Evolutionary conservation across 192 early-diverging fungal genomes (phyloP).

Genomic region (Kappamyces sp.): DNA sequence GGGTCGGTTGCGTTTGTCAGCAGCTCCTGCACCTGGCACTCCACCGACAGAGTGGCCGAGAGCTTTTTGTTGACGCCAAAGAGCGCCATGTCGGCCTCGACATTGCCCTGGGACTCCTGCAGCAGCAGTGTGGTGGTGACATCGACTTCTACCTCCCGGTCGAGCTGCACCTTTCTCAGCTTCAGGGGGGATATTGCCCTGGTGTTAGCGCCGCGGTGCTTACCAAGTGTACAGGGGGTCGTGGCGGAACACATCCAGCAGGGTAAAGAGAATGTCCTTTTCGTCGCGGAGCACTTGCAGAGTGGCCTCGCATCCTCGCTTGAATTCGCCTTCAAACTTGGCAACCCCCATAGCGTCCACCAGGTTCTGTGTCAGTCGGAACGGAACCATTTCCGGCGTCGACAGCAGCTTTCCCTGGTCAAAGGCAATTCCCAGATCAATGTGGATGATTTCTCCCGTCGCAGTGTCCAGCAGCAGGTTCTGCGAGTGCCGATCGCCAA

Average conservation of each 20-base stretch:
- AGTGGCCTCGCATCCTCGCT: slow-evolving; percentile 69
- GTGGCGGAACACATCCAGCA: slow-evolving; percentile 91
- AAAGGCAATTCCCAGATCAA: slow-evolving; percentile 95
- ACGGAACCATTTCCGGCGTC: slow-evolving; percentile 87
- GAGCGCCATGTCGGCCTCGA: slow-evolving; percentile 64
- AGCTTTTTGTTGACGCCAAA: slow-evolving; percentile 59
- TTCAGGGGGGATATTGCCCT: slow-evolving; percentile 11
- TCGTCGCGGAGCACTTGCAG: slow-evolving; percentile 74
- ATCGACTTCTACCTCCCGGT: slow-evolving; percentile 10
- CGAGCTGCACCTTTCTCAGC: slow-evolving; percentile 15
- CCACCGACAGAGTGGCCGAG: slow-evolving; percentile 48
- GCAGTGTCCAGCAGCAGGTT: slow-evolving; percentile 82
- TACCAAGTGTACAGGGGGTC: slow-evolving; percentile 81
- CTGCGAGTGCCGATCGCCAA: slow-evolving; percentile 90
- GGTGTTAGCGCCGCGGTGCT: background rate
- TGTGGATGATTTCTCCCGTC: slow-evolving; percentile 86
- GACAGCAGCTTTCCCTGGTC: slow-evolving; percentile 84
- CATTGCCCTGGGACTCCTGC: slow-evolving; percentile 34
- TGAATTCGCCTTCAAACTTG: slow-evolving; percentile 75
- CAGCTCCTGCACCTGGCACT: slow-evolving; percentile 70
- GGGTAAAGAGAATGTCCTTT: slow-evolving; percentile 70
- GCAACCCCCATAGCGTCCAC: slow-evolving; percentile 82
- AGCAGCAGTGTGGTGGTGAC: background rate
- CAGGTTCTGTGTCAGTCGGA: slow-evolving; percentile 84
- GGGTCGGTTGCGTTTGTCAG: slow-evolving; percentile 60